These are phyloP conservation scores for Curvularia sp. DNA, from an alignment of 2,329 filamentous ascomycete species.

Conservation along the genomic window DNA sequence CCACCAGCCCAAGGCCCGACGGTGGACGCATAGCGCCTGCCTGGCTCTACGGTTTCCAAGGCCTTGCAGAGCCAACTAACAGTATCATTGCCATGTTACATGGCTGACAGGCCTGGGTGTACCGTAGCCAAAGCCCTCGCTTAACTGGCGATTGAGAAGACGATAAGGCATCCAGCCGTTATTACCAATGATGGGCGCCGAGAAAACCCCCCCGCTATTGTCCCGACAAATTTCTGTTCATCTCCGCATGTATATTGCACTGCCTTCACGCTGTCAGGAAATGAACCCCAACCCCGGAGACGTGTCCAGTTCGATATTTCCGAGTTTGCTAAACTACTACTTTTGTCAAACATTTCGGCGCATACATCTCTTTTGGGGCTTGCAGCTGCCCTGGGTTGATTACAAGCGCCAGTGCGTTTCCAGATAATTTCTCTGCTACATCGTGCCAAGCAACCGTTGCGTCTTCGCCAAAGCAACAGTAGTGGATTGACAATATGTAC, in stretches of 20 bases:
- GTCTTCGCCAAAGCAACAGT: background rate
- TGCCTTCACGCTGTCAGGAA: background rate
- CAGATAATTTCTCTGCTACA: background rate
- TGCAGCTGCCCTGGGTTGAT: background rate
- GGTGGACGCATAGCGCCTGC: background rate
- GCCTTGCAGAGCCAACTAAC: background rate
- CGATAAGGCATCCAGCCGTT: conserved; percentile 5
- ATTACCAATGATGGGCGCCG: background rate
- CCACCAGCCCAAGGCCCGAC: background rate
- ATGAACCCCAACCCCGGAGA: background rate
- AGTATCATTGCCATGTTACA: background rate
- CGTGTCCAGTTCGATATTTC: background rate
- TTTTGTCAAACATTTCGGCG: background rate
- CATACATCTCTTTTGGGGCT: background rate
- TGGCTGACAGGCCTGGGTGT: background rate
- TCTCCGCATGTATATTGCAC: background rate
- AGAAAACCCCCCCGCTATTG: background rate
- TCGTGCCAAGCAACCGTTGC: background rate
- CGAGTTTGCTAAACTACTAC: background rate
- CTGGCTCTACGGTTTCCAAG: background rate
- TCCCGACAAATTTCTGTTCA: background rate
- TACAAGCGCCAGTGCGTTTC: background rate
- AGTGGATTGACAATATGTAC: background rate
- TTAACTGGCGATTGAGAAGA: background rate
- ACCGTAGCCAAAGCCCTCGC: background rate